Evolutionary conservation across 805 yeast genomes (phyloP), one percentile per base, ranked within the genome.

Genomic region (Candida jianshihensis): DNA sequence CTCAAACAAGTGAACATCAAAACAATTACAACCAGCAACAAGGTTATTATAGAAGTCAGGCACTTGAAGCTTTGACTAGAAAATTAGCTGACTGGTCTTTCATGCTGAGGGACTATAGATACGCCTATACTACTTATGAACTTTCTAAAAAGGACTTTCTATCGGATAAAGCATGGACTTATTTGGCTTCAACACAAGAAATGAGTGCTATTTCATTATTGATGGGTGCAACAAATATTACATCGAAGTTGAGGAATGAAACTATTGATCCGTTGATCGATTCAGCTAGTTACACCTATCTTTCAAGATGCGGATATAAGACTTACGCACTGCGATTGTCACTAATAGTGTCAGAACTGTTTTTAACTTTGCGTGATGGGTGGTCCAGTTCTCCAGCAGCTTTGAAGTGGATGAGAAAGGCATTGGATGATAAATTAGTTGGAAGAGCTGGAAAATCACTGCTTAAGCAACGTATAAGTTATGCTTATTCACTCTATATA

Each of bases 81-180:
- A 81, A 83, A 52, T 63, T 90, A 19, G 97, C 95, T 0, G 98
- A 92, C 56, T 86, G 95, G 86, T 78, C 88, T 6, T 77, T 90
- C 50, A 85, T 92, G 78, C 60, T 89, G n/a, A 73, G 88, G 26
- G 96, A 92, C 61, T 90, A 82, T 66, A 79, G 80, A 54, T 78
- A 75, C 39, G 92, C 97, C 3, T 81, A 82, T 51, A 66, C 83
- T 1, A 82, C 87, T 1, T 90, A 90, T 55, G 97, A 90, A 41
- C 56, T 85, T 34, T 68, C 87, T 26, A 80, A 81, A 41, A 81
- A 82, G 49, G 96, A 89, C 54, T 80, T 80, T 46, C 64, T 75
- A 27, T 72, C 74, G 40, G 92, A 82, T 49, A 82, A 79, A 59
- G 86, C 92, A 1, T 86, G 92, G 87, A 62, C 69, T 11, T 77